Conservation (phyloP, 2,329 filamentous ascomycete species). For the Hypoxylon sp. region DNA sequence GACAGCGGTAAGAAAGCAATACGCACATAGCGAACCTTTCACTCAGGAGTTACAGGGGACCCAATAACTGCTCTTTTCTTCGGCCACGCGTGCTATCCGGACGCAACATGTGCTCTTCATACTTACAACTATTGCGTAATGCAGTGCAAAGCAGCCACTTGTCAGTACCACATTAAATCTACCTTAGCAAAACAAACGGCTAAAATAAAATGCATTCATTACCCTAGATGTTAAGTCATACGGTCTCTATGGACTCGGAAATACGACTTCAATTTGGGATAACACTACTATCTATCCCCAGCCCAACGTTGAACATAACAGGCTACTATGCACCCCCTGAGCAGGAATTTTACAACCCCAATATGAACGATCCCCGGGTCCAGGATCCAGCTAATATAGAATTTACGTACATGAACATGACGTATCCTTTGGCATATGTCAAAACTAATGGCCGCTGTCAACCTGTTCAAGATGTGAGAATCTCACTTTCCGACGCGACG, state of each 20-base stretch:
- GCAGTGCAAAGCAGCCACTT: too few relatives aligned
- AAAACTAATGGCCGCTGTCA: slow-evolving; percentile 34
- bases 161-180: too few relatives aligned
- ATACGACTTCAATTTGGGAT: slow-evolving; percentile 25
- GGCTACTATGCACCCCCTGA: slow-evolving; percentile 1
- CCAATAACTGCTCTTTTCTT: not conserved
- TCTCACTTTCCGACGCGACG: too few relatives aligned
- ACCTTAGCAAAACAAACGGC: too few relatives aligned
- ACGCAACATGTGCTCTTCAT: not conserved
- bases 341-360: too few relatives aligned
- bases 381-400: slow-evolving; percentile 5
- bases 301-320: slow-evolving; percentile 35
- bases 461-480: slow-evolving; percentile 32
- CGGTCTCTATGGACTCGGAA: slow-evolving; percentile 30
- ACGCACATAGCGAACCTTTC: too few relatives aligned
- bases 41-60: too few relatives aligned
- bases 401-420: slow-evolving; percentile 23
- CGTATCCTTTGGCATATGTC: slow-evolving; percentile 33
- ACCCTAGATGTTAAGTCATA: slow-evolving; percentile 25
- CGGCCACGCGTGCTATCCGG: not conserved
- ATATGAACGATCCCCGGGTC: too few relatives aligned
- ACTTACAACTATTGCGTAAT: too few relatives aligned
- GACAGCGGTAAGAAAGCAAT: too few relatives aligned
- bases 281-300: slow-evolving; percentile 5
- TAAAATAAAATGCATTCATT: not conserved